Base-by-base conservation (phyloP, 192 early-diverging fungal genomes). In the Obelidium mucronatum region DNA sequence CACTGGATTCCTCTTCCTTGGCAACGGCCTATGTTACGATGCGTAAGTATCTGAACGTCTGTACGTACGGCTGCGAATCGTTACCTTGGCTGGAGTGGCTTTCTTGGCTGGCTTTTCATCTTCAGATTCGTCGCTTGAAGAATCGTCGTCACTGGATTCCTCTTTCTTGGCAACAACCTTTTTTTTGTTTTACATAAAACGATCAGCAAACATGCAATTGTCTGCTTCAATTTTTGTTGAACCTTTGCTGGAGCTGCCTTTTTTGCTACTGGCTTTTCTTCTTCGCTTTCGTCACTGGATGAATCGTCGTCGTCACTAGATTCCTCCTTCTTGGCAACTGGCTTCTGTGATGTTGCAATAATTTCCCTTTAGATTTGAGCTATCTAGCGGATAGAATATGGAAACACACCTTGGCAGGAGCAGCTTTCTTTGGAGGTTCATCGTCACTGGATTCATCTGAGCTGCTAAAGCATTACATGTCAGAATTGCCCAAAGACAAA, bases 261-360 rank as follows among this genome's bases (percentile, higher is more conserved):
- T n/a, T n/a, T n/a, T n/a, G n/a, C n/a, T n/a, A 56, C 51, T 58
- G 68, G 73, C 65, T 81, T 78, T 53, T 78, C 73, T 5, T 74
- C 78, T 56, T 83, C 81, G 36, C 71, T 67, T 19, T 83, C 81
- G 59, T 67, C 73, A 37, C 40, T 42, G 34, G 35, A 60, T 22
- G 19, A 22, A 19, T 11, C 8, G 24, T 72, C 69, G 30, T 71
- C 69, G 24, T 54, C 52, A 26, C 55, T 58, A 37, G 76, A 78
- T 17, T 78, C 76, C 44, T 78, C 76, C 39, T 70, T 55, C 51
- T 40, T 66, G 40, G 37, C 62, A 33, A 67, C 75, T 54, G 67
- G 40, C 55, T 68, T 69, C 31, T 51, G 15, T 53, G 67, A 15
- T 48, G 19, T 48, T 48, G 44, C 19, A 15, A 48, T 6, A 19